These are phyloP conservation scores for Dactylis glomerata DNA, from an alignment of 176 grass and related monocot genomes.

Conservation along the genomic window DNA sequence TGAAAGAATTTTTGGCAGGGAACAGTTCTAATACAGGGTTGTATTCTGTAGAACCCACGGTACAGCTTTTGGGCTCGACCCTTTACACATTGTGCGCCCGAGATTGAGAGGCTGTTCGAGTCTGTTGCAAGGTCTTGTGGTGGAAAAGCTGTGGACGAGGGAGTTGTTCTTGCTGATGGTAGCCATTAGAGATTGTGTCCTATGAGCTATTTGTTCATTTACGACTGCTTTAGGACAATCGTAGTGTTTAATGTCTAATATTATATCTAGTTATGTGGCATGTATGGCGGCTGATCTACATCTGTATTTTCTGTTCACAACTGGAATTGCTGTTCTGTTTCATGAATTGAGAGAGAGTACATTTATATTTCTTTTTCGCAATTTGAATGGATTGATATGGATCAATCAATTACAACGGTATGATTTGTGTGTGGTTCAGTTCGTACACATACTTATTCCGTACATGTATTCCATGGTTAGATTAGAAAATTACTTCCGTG, in stretches of 20 bases:
- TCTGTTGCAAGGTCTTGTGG: conserved; percentile 85
- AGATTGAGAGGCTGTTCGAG: conserved; percentile 90
- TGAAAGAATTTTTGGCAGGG: not conserved
- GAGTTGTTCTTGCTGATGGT: conserved; percentile 48
- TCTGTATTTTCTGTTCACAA: not conserved
- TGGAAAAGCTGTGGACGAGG: conserved; percentile 69
- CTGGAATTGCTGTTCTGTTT: not conserved
- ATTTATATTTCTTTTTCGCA: not conserved
- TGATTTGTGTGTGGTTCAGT: no score
- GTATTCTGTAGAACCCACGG: conserved; percentile 65
- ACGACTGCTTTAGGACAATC: not conserved
- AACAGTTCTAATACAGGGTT: not conserved
- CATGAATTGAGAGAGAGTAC: not conserved
- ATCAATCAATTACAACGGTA: no score
- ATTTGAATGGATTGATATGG: no score
- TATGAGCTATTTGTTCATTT: not conserved
- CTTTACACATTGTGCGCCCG: conserved; percentile 69
- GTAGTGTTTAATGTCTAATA: not conserved
- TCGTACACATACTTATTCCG: no score
- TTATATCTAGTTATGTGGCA: not conserved
- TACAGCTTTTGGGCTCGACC: conserved; percentile 89
- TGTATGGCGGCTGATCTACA: not conserved
- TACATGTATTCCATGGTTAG: no score
- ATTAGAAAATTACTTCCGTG: no score
- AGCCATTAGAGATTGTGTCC: conserved; percentile 37